Evolutionary conservation across 2,329 filamentous ascomycete genomes (phyloP), one percentile per base, ranked within the genome.

Genomic region (Dryadomyces quercivorus): DNA sequence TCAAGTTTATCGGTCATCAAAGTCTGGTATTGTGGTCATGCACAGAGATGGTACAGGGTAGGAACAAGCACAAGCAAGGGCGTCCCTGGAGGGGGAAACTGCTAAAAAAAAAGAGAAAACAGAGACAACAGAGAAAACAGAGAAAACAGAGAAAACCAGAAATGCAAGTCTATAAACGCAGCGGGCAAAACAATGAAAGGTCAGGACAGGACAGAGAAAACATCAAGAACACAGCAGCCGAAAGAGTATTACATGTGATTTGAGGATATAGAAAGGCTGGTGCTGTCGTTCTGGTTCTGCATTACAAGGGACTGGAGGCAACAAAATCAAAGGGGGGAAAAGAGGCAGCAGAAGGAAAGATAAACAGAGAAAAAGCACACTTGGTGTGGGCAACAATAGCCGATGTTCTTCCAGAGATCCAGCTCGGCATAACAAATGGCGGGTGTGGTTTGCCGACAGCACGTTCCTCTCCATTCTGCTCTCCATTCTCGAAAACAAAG

Each of bases 371-470:
- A 5, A 46, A 38, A 20, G 34, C 12, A 56, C 22, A 36, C 8
- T 31, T 31, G 26, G 26, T 5, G 26, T 31, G 26, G 50, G 38
- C 21, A 43, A 31, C 26, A 47, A 47, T 45, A 36, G 22, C 18
- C 46, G 12, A 20, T 18, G 18, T 45, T 53, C 43, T 48, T 47
- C 51, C 56, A 50, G 56, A 57, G 56, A 55, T 51, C 56, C 56
- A 56, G 56, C 55, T 57, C 55, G 52, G 55, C 52, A 20, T 21
- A 40, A 42, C 51, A 47, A 50, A 20, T 50, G 48, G 15, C 26
- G n/a, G 48, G 48, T 4, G 15, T 31, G 46, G 26, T n/a, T 47
- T 22, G 20, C 46, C 8, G 15, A 10, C 26, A 49, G 31, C 46
- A 15, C 34, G 22, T 7, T n/a, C 46, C 46, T 34, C 26, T 31